Evolutionary conservation across 805 yeast genomes (phyloP).

Genomic region (Candida palmyrensis): DNA sequence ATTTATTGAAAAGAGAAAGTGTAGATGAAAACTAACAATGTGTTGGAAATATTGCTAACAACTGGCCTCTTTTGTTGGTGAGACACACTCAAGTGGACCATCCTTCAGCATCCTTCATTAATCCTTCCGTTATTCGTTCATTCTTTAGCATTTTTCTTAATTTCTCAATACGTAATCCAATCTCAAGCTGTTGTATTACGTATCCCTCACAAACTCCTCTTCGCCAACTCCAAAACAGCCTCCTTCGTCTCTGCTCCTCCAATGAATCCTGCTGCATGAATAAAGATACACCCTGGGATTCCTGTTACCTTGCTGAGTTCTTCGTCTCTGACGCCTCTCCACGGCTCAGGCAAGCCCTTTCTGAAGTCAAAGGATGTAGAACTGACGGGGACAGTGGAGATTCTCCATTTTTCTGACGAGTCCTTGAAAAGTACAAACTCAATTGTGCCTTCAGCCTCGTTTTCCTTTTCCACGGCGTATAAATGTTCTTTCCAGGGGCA

Average conservation of each 20-base stretch:
- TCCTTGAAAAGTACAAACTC: slow-evolving; percentile 80
- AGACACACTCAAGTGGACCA: no score
- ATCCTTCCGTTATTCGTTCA: not conserved
- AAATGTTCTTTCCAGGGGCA: slow-evolving; percentile 97
- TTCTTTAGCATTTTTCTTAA: not conserved
- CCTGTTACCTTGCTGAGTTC: slow-evolving; percentile 68
- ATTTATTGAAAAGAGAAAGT: no score
- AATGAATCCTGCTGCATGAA: slow-evolving; percentile 96
- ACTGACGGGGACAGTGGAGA: slow-evolving; percentile 86
- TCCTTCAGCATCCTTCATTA: not conserved
- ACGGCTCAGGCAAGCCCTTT: slow-evolving; percentile 79
- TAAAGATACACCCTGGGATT: slow-evolving; percentile 82
- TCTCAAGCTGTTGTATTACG: no score
- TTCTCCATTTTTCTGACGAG: slow-evolving; percentile 70
- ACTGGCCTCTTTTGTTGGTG: no score
- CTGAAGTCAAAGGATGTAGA: slow-evolving; percentile 79
- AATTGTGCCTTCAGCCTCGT: slow-evolving; percentile 49
- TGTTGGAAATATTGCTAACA: no score
- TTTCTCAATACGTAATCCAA: not conserved
- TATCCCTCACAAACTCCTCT: slow-evolving; percentile 20
- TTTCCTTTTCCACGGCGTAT: slow-evolving; percentile 62
- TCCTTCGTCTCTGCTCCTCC: slow-evolving; percentile 87
- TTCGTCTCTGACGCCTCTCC: slow-evolving; percentile 96
- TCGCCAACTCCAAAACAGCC: slow-evolving; percentile 73
- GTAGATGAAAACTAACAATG: no score